Conservation (phyloP, 768 basidiomycete genomes). For the Mycena belliarum region DNA sequence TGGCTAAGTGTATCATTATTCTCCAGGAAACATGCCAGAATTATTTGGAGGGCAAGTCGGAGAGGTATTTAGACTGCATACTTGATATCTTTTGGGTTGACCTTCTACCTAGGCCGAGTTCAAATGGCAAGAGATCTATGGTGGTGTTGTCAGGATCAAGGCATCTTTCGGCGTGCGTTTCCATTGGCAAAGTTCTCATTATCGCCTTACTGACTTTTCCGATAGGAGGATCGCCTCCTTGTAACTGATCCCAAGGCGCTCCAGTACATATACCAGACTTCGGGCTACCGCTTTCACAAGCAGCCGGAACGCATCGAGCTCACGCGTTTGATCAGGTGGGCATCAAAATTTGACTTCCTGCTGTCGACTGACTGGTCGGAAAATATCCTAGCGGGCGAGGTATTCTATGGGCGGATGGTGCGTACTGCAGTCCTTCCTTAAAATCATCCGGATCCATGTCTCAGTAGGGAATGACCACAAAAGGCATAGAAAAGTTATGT, state of each 20-base stretch:
- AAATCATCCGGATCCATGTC: background rate
- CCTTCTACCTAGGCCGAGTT: slow-evolving; percentile 37
- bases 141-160: slow-evolving; percentile 40
- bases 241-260: slow-evolving; percentile 52
- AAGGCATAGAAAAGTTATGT: slow-evolving; percentile 47
- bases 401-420: slow-evolving; percentile 34
- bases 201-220: background rate
- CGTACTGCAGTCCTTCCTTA: background rate
- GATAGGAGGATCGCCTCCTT: slow-evolving; percentile 45
- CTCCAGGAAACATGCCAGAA: slow-evolving; percentile 30
- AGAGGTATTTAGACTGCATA: slow-evolving; percentile 26
- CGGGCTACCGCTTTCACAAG: slow-evolving; percentile 45
- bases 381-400: slow-evolving; percentile 27
- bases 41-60: slow-evolving; percentile 36
- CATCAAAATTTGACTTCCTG: background rate
- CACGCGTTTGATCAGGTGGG: slow-evolving; percentile 30
- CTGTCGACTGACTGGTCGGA: slow-evolving; percentile 13
- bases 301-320: slow-evolving; percentile 38
- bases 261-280: slow-evolving; percentile 45
- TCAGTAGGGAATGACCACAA: slow-evolving; percentile 40
- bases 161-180: slow-evolving; percentile 38
- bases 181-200: background rate
- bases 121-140: slow-evolving; percentile 45
- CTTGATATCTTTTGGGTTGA: slow-evolving; percentile 12
- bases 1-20: background rate